Conservation (phyloP, 495 filamentous ascomycete species). For the Peziza echinospora region DNA sequence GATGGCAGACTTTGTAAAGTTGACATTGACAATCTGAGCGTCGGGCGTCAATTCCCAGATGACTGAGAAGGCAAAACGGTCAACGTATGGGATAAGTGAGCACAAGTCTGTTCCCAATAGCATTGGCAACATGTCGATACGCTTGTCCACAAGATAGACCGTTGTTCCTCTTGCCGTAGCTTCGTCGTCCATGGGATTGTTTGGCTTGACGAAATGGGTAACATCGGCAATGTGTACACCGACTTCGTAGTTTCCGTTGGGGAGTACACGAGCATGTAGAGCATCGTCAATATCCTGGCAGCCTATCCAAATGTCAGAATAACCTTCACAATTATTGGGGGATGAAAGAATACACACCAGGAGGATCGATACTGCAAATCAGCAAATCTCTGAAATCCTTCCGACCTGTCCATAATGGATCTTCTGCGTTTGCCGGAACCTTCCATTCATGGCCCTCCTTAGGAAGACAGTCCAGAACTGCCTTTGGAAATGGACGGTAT, state of each 20-base stretch:
- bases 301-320: slow-evolving; percentile 13
- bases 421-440: slow-evolving; percentile 51
- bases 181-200: slow-evolving; percentile 90
- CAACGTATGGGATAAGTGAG: slow-evolving; percentile 91
- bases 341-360: slow-evolving; percentile 21
- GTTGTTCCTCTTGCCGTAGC: slow-evolving; percentile 86
- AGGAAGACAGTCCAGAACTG: slow-evolving; percentile 80
- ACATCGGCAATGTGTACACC: slow-evolving; percentile 99
- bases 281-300: slow-evolving; percentile 98
- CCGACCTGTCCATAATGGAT: slow-evolving; percentile 68
- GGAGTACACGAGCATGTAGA: slow-evolving; percentile 60
- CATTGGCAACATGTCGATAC: slow-evolving; percentile 96
- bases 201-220: slow-evolving; percentile 91
- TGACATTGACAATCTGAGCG: slow-evolving; percentile 57
- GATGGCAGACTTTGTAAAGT: slow-evolving; percentile 94
- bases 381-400: slow-evolving; percentile 65
- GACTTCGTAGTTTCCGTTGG: slow-evolving; percentile 88
- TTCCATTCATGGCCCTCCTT: slow-evolving; percentile 83
- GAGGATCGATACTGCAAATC: slow-evolving; percentile 92
- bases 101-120: slow-evolving; percentile 89
- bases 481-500: slow-evolving; percentile 90
- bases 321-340: neutral
- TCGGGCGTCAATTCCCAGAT: slow-evolving; percentile 78
- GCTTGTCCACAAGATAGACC: slow-evolving; percentile 94
- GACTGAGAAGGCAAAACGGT: slow-evolving; percentile 88